A percentile compares a stretch with the other conserved stretches of the same genome.
These are phyloP conservation scores for Rhizopus stolonifer DNA, from an alignment of 371 early-diverging fungal species.

Conservation along the genomic window DNA sequence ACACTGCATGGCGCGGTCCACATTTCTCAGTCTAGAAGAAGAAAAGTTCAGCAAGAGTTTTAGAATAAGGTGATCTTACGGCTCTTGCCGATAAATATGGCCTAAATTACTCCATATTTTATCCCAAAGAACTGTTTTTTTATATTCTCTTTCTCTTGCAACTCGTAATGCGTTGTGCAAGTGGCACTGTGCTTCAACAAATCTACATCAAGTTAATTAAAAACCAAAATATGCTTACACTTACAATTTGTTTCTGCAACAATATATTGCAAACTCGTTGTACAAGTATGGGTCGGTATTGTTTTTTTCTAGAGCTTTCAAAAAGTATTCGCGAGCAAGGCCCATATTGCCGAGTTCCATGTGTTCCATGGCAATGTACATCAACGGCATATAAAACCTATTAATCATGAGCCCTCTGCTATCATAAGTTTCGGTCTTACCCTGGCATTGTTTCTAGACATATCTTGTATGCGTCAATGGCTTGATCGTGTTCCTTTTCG, in stretches of 20 bases:
- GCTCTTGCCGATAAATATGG: slow-evolving; percentile 61
- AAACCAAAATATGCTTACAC: slow-evolving; percentile 14
- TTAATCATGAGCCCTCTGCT: not conserved
- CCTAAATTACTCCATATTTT: slow-evolving; percentile 70
- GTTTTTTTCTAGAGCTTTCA: slow-evolving; percentile 50
- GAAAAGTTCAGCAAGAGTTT: not conserved
- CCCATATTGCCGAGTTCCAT: slow-evolving; percentile 53
- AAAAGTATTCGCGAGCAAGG: slow-evolving; percentile 61
- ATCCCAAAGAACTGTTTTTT: slow-evolving; percentile 51
- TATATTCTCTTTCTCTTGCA: slow-evolving; percentile 43
- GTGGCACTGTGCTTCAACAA: slow-evolving; percentile 49
- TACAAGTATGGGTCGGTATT: slow-evolving; percentile 61
- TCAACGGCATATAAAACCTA: slow-evolving; percentile 67
- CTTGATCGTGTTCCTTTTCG: slow-evolving; percentile 77
- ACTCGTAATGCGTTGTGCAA: slow-evolving; percentile 54
- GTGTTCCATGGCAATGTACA: slow-evolving; percentile 80
- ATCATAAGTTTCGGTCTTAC: slow-evolving; percentile 34
- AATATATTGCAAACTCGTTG: slow-evolving; percentile 70
- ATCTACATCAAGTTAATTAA: slow-evolving; percentile 31
- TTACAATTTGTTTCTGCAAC: slow-evolving; percentile 56
- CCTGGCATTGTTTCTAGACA: slow-evolving; percentile 64
- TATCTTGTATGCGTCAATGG: slow-evolving; percentile 70
- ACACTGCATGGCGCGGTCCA: slow-evolving; percentile 44
- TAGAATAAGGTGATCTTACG: slow-evolving; percentile 35
- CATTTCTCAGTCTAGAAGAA: slow-evolving; percentile 9